Evolutionary conservation across 192 early-diverging fungal species (phyloP), one percentile per base, ranked within the genome.

Genomic region (Backusella tuberculispora): DNA sequence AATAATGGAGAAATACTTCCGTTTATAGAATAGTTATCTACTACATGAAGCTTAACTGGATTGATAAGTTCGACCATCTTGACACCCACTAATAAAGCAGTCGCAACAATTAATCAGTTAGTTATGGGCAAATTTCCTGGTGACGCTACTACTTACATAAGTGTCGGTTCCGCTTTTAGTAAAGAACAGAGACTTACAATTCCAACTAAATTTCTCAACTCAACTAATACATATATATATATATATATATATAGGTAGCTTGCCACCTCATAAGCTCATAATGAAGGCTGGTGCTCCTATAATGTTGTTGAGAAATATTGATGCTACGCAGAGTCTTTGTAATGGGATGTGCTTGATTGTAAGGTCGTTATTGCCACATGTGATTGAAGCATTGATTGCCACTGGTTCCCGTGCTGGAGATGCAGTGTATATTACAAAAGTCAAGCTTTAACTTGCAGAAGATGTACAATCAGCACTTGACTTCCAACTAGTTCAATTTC

Each of bases 221-320:
- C 69, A 14, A 45, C 76, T 48, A 72, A 72, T 15, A n/a, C n/a
- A n/a, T n/a, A n/a, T n/a, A n/a, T n/a, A n/a, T n/a, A n/a, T n/a
- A n/a, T n/a, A n/a, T n/a, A n/a, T n/a, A n/a, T n/a, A n/a, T n/a
- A n/a, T 67, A 19, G 47, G 69, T 19, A 60, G 26, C 3, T 44
- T 80, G 9, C 63, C 75, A 53, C 72, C 79, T 37, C 72, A 80
- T 63, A 9, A 21, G 74, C 19, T 63, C 4, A 4, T 46, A 7
- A 1, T 65, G 12, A 69, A 60, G 7, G 9, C 63, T 13, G 65
- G 43, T n/a, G 12, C 21, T 19, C 74, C 74, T 7, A 74, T 82
- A 60, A 78, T 82, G 45, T 53, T 79, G 14, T 17, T 83, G 9
- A 24, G 76, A 4, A 80, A 83, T 60, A 42, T 80, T n/a, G 43